Evolutionary conservation across 805 yeast species (phyloP).

Genomic region (Ogataea neopini): DNA sequence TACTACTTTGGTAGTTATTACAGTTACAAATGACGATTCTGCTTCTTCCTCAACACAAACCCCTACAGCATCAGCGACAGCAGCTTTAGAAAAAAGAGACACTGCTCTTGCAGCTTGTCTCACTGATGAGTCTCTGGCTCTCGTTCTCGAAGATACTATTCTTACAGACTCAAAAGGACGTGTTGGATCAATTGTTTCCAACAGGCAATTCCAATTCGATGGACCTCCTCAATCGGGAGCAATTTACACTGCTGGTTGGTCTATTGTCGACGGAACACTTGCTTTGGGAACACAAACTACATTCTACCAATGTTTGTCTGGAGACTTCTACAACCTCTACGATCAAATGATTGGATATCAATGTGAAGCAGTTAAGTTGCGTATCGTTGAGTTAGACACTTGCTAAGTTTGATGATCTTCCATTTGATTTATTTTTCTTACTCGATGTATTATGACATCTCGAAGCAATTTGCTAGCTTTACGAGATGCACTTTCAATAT

Average conservation of each 20-base stretch:
- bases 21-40: conserved; percentile 31
- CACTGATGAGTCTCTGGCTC: conserved; percentile 50
- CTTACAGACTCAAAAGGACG: conserved; percentile 63
- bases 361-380: conserved; percentile 63
- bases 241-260: conserved; percentile 65
- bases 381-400: conserved; percentile 50
- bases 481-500: not conserved
- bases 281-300: conserved; percentile 62
- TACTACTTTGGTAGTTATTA: conserved; percentile 32
- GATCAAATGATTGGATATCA: conserved; percentile 61
- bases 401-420: not conserved
- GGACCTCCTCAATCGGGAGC: conserved; percentile 83
- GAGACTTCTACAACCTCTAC: conserved; percentile 77
- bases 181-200: conserved; percentile 77
- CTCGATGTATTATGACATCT: not conserved
- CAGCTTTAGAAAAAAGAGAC: conserved; percentile 29
- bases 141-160: conserved; percentile 51
- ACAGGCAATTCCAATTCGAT: conserved; percentile 79
- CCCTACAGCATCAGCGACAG: conserved; percentile 28
- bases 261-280: conserved; percentile 57
- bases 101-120: conserved; percentile 43
- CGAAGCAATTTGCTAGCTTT: not conserved
- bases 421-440: not conserved
- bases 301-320: conserved; percentile 76
- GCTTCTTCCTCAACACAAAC: conserved; percentile 27